Base-by-base conservation (phyloP, 73 alveolate species). In the Paraurostyla sp. region DNA sequence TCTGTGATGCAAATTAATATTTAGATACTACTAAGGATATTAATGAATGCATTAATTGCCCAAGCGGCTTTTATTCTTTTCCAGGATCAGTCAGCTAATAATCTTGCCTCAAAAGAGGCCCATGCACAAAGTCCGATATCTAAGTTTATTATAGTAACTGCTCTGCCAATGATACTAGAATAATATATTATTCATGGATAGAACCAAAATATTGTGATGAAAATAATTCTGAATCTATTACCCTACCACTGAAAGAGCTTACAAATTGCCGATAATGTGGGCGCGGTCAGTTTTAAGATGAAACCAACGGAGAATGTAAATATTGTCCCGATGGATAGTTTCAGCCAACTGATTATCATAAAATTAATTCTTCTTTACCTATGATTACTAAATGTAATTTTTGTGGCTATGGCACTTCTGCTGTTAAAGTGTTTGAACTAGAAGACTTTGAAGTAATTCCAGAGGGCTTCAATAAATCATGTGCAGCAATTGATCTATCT, bases 11-110 rank as follows among this genome's bases (percentile, higher is more conserved):
- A 1, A 65, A 65, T 22, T 22, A 65, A 36, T 65, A 65, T 22
- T 65, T 38, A 7, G 82, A 65, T 40, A 65, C 60, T 7, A 38
- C 7, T 3, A 4, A 3, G 6, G 58, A 65, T 32, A 40, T 38
- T 15, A 38, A 65, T 40, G 23, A 18, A 4, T 65, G 82, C 38
- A 13, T 11, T 15, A 40, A 32, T 40, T 65, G 82, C 41, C 45
- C 56, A 3, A 1, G 4, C 9, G 25, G 25, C 18, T 0, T 9
- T 16, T 65, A 22, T 65, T 65, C 82, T 7, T 65, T 13, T 40
- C 82, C 82, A 32, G 82, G 82, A 11, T 65, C 82, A 15, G 46
- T 65, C 4, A 58, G 82, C 38, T 4, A 33, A 38, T 56, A 65
- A 1, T 65, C 56, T 38, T 65, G 82, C 36, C 6, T 38, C 0